Evolutionary conservation across 495 filamentous ascomycete genomes (phyloP), one percentile per base, ranked within the genome.

Genomic region (Neurospora sp.): DNA sequence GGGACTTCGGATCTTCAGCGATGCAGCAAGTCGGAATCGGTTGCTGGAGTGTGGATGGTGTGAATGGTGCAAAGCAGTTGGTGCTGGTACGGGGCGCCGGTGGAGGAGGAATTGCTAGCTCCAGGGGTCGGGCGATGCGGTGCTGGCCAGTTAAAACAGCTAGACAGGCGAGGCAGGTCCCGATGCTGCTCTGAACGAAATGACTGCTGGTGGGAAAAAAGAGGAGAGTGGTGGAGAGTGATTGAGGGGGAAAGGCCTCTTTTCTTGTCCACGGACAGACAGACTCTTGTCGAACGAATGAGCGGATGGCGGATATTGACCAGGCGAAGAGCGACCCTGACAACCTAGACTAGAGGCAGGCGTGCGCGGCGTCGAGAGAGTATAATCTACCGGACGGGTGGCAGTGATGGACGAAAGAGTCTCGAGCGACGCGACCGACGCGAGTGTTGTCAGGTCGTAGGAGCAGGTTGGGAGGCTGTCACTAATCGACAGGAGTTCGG

Each of bases 81-180:
- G 54, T 62, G 46, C 54, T 62, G 54, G 54, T 62, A 62, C 54
- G 54, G 54, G 78, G 72, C 72, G 54, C 69, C 44, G 35, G 77
- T 74, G 73, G 75, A 77, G 62, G 78, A 74, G 76, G 74, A 77
- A 79, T 78, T 77, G 78, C 75, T 72, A 79, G 79, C 77, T 79
- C 77, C 80, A 81, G 79, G 80, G 79, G 80, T 76, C 54, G 54
- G 54, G 54, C 54, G 54, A 77, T 69, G 75, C 37, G 70, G 73
- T 59, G 70, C 62, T 72, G 73, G 71, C 76, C 79, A 80, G 78
- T 81, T 35, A 78, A 81, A 79, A 80, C 77, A 77, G 79, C 79
- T 78, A 77, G 75, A 42, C 54, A 62, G 54, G 23, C 27, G 54
- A 62, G 20, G 62, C 75, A 74, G 76, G 77, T 39, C 77, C 76